phyloP scores from a whole-genome alignment of 345 rosid genomes.

The Cardamine chenopodiifolia region DNA sequence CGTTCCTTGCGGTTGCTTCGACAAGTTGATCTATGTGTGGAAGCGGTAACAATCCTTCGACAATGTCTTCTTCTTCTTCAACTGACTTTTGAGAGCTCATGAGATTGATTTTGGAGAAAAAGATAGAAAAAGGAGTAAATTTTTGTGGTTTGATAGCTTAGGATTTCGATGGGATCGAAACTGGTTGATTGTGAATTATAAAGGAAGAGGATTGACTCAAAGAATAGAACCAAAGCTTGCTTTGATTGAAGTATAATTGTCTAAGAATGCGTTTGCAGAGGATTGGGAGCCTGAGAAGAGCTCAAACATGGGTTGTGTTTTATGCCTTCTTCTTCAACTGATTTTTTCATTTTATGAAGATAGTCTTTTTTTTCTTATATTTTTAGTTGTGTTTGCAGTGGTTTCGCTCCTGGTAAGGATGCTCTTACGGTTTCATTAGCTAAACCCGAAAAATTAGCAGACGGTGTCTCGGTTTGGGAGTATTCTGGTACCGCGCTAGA shows the following conservation, averaged over 20 bases:
- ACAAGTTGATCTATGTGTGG: too few relatives aligned
- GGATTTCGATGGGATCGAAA: conserved; percentile 93
- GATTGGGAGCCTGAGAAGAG: conserved; percentile 58
- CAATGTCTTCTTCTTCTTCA: too few relatives aligned
- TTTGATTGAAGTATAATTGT: conserved; percentile 63
- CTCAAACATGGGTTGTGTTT: conserved; percentile 59
- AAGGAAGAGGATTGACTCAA: conserved; percentile 83
- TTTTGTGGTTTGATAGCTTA: conserved; percentile 31
- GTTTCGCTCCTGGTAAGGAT: conserved; percentile 85
- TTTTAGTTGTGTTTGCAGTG: conserved; percentile 43
- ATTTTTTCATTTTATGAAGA: not conserved
- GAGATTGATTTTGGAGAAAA: not conserved
- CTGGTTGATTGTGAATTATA: conserved; percentile 73
- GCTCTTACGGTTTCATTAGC: conserved; percentile 62
- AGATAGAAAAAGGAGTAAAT: not conserved
- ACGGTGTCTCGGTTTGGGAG: conserved; percentile 85
- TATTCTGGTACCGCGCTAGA: conserved; percentile 93
- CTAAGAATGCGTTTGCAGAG: conserved; percentile 60
- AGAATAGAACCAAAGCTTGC: conserved; percentile 92
- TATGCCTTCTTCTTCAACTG: not conserved
- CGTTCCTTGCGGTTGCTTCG: too few relatives aligned
- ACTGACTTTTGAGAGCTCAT: conserved; percentile 15
- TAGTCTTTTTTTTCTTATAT: not conserved
- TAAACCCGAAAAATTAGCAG: conserved; percentile 45
- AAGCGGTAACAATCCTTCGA: too few relatives aligned